Percentiles rank a stretch among this genome's conserved stretches.
Evolutionary conservation across 164 flowering plant genomes (phyloP).

Genomic region (Akebia trifoliata): DNA sequence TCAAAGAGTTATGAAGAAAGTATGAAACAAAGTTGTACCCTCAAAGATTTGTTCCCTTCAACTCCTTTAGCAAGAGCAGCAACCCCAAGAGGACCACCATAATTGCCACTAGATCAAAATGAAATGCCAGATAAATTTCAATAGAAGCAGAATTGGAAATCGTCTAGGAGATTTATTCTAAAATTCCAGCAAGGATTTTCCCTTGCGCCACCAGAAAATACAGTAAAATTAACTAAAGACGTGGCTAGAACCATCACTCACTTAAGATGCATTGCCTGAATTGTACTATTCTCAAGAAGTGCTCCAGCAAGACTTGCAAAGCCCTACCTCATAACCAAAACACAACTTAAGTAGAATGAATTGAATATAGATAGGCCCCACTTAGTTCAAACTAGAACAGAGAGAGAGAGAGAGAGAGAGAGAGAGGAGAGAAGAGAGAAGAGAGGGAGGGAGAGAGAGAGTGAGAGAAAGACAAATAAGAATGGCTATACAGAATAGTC

Average conservation of each 20-base stretch:
- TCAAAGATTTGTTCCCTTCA: constrained; percentile 81
- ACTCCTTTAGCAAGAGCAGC: constrained; percentile 90
- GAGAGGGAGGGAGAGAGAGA: neutral
- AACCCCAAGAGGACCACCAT: constrained; percentile 94
- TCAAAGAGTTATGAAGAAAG: neutral
- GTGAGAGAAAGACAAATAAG: neutral
- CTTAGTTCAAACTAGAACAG: neutral
- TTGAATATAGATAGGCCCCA: neutral
- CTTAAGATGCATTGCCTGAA: constrained; percentile 70
- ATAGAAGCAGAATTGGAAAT: constrained; percentile 2
- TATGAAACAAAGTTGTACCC: constrained; percentile 42
- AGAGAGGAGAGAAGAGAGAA: neutral
- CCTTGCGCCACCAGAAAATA: too few relatives aligned
- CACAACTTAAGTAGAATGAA: constrained; percentile 6
- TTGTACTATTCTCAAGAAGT: constrained; percentile 68
- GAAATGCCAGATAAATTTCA: constrained; percentile 12
- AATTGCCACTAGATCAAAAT: constrained; percentile 66
- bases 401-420: neutral
- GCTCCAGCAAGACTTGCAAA: constrained; percentile 87
- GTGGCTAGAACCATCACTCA: constrained; percentile 44
- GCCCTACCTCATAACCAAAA: constrained; percentile 66
- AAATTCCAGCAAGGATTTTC: too few relatives aligned
- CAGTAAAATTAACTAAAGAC: too few relatives aligned
- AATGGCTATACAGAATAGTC: constrained; percentile 79
- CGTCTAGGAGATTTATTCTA: neutral